phyloP scores from a whole-genome alignment of 306 rosid species.

The Crotalaria pallida region DNA sequence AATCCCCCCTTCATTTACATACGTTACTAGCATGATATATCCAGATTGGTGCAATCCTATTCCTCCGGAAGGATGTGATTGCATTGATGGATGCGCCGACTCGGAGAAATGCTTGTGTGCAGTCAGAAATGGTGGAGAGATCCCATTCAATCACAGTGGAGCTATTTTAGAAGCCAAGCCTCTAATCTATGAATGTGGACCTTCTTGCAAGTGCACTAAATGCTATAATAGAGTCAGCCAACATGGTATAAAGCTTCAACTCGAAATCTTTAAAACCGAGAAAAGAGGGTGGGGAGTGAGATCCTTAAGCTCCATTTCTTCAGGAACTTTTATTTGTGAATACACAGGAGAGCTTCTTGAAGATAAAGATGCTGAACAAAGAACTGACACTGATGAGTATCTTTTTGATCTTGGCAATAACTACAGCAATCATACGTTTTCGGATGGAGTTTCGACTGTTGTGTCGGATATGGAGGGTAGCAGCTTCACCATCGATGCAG shows the following conservation, averaged over 20 bases:
- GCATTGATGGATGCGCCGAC: constrained; percentile 47
- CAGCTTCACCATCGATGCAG: constrained; percentile 59
- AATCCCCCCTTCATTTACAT: constrained; percentile 36
- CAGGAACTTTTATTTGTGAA: constrained; percentile 72
- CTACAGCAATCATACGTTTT: constrained; percentile 27
- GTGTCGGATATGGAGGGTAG: constrained; percentile 22
- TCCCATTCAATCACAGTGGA: constrained; percentile 48
- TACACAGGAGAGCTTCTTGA: constrained; percentile 64
- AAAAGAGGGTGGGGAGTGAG: constrained; percentile 78
- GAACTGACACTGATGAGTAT: constrained; percentile 53
- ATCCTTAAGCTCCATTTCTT: constrained; percentile 51
- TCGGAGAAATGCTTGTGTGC: constrained; percentile 52
- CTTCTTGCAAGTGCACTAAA: constrained; percentile 55
- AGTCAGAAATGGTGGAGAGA: constrained; percentile 48
- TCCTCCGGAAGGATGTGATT: constrained; percentile 47
- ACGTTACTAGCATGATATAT: constrained; percentile 44
- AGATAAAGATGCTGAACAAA: constrained; percentile 50
- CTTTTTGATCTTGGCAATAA: constrained; percentile 60
- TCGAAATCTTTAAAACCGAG: constrained; percentile 59
- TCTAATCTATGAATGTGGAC: constrained; percentile 67
- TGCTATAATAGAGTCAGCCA: constrained; percentile 65
- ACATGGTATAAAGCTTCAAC: constrained; percentile 47
- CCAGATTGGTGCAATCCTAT: constrained; percentile 49
- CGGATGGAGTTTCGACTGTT: constrained; percentile 36
- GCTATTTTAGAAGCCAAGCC: constrained; percentile 50